phyloP scores from a whole-genome alignment of 2,329 filamentous ascomycete genomes.

The Phoma sp. region DNA sequence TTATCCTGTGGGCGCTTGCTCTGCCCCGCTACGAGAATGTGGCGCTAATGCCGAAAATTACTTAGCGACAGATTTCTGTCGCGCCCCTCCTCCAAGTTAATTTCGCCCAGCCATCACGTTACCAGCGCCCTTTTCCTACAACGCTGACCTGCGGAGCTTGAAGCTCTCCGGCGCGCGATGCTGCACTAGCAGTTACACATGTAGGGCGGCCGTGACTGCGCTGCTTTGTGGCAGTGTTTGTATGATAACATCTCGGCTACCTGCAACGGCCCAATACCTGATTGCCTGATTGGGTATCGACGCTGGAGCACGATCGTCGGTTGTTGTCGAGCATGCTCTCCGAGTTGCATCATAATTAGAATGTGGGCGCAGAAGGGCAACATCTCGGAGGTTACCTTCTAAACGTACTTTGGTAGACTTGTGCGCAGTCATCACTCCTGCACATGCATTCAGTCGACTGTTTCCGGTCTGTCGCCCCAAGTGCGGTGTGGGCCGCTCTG shows the following conservation, averaged over 20 bases:
- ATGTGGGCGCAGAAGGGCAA: not conserved
- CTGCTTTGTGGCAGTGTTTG: not conserved
- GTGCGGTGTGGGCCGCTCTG: constrained; percentile 13
- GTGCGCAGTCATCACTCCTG: not conserved
- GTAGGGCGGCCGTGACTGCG: not conserved
- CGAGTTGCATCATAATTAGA: not conserved
- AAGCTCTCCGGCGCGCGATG: constrained; percentile 10
- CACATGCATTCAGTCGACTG: not conserved
- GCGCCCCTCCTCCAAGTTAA: too few species aligned
- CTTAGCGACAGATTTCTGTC: too few species aligned
- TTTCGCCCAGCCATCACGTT: constrained; percentile 8
- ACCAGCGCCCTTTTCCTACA: constrained; percentile 12
- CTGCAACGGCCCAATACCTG: constrained; percentile 11
- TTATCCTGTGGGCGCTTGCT: constrained; percentile 7
- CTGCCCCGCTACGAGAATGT: too few species aligned
- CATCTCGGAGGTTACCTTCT: not conserved
- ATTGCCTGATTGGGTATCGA: constrained; percentile 18
- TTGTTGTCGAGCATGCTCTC: constrained; percentile 1
- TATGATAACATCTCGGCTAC: constrained; percentile 3
- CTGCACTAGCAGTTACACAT: not conserved
- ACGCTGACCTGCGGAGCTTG: constrained; percentile 2
- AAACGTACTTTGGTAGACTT: not conserved
- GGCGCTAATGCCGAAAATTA: not conserved
- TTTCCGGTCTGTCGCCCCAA: constrained; percentile 1
- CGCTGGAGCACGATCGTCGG: constrained; percentile 11